These are phyloP conservation scores for Priceomyces carsonii DNA, from an alignment of 805 yeast genomes.

Conservation along the genomic window DNA sequence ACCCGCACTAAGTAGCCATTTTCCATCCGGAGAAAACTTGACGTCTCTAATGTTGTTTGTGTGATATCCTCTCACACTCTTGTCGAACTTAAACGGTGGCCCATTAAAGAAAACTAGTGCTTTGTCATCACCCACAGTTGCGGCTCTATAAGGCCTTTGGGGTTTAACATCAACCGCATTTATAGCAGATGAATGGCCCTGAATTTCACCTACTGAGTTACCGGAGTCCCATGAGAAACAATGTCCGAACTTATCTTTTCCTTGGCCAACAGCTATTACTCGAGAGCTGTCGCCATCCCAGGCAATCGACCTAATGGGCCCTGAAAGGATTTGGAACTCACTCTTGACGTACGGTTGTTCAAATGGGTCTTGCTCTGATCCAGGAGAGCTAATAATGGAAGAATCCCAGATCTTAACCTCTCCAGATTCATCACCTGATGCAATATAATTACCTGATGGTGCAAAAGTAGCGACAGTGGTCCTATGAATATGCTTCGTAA, in stretches of 20 bases:
- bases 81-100: constrained; percentile 88
- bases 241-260: constrained; percentile 88
- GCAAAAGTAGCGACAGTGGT: constrained; percentile 87
- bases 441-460: constrained; percentile 87
- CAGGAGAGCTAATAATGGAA: constrained; percentile 33
- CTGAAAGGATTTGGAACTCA: constrained; percentile 77
- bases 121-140: constrained; percentile 88
- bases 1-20: constrained; percentile 74
- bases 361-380: constrained; percentile 35
- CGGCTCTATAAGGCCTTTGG: constrained; percentile 88
- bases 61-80: constrained; percentile 73
- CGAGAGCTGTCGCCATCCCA: constrained; percentile 92
- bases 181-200: constrained; percentile 84
- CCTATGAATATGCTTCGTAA: constrained; percentile 64
- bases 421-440: constrained; percentile 92
- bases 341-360: constrained; percentile 65
- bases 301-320: constrained; percentile 76
- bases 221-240: constrained; percentile 94
- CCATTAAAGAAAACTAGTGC: constrained; percentile 84
- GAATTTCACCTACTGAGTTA: constrained; percentile 93
- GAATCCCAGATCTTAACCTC: constrained; percentile 85
- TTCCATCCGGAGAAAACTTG: constrained; percentile 79
- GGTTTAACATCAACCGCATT: constrained; percentile 85
- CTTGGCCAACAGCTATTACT: constrained; percentile 92
- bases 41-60: constrained; percentile 79